These are phyloP conservation scores for Alloascoidea hylecoeti DNA, from an alignment of 805 yeast species.

Conservation along the genomic window DNA sequence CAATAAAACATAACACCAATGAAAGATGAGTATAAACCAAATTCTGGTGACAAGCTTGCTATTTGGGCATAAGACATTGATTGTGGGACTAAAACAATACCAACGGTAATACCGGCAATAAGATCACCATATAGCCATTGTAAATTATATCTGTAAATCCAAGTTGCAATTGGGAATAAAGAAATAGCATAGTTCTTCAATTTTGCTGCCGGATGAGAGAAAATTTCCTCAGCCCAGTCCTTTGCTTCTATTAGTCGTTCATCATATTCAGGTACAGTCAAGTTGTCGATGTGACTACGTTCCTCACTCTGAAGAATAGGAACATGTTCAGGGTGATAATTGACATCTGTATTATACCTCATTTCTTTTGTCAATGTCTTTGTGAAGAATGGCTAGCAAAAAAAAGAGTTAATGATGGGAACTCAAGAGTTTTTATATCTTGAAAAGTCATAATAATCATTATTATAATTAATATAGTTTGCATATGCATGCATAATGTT, in stretches of 20 bases:
- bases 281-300: constrained; percentile 1
- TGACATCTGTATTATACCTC: too few species aligned
- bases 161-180: constrained; percentile 65
- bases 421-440: too few species aligned
- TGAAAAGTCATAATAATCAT: too few species aligned
- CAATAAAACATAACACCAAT: constrained; percentile 84
- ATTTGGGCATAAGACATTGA: constrained; percentile 89
- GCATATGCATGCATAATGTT: too few species aligned
- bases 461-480: too few species aligned
- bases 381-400: too few species aligned
- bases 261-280: constrained; percentile 8
- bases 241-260: constrained; percentile 13
- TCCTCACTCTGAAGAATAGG: constrained; percentile 2
- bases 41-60: constrained; percentile 71
- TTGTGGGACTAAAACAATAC: constrained; percentile 87
- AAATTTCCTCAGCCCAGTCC: constrained; percentile 15
- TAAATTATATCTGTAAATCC: constrained; percentile 76
- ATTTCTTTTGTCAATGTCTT: too few species aligned
- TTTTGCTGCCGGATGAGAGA: constrained; percentile 24
- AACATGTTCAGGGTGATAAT: constrained; percentile 3
- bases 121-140: constrained; percentile 74
- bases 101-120: constrained; percentile 89
- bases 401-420: too few species aligned
- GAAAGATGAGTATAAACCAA: constrained; percentile 83
- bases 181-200: constrained; percentile 38